A percentile compares a stretch with the other conserved stretches of the same genome.
Evolutionary conservation across 139 green algal species (phyloP).

Genomic region (Tetraselmis striata): DNA sequence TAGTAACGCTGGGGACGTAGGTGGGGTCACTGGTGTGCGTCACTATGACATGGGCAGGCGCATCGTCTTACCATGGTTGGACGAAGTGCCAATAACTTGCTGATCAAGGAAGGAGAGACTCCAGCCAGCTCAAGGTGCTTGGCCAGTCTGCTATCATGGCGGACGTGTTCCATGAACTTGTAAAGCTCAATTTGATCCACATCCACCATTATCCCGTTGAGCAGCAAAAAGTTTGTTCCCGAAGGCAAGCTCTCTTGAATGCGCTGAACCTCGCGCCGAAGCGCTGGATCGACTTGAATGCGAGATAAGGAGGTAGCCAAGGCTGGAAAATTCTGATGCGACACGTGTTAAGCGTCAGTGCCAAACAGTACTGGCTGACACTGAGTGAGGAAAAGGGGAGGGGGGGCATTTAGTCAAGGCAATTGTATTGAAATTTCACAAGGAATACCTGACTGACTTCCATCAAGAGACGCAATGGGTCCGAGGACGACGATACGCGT

Average conservation of each 20-base stretch:
- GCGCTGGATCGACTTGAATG: slow-evolving; percentile 23
- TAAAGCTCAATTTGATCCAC: slow-evolving; percentile 57
- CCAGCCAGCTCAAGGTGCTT: background rate
- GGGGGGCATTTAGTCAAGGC: background rate
- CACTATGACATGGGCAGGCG: too few species aligned
- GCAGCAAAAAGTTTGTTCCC: slow-evolving; percentile 52
- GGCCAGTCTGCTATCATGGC: slow-evolving; percentile 14
- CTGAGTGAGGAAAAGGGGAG: background rate
- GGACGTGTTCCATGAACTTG: slow-evolving; percentile 42
- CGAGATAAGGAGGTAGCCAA: slow-evolving; percentile 61
- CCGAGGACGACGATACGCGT: slow-evolving; percentile 45
- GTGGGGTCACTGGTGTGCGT: too few species aligned
- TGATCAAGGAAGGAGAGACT: background rate
- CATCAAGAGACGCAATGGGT: slow-evolving; percentile 66
- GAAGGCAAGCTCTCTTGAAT: slow-evolving; percentile 40
- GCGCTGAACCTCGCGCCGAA: slow-evolving; percentile 21
- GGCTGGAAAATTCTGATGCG: slow-evolving; percentile 73
- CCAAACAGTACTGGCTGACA: background rate
- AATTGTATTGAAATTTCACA: background rate
- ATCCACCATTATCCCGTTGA: slow-evolving; percentile 71
- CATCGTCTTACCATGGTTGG: background rate
- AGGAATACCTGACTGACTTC: slow-evolving; percentile 56
- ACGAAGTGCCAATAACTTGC: background rate
- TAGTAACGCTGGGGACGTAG: too few species aligned
- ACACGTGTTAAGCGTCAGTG: background rate